Base-by-base conservation (phyloP, 2,329 filamentous ascomycete genomes). In the Hypoxylon sp. region DNA sequence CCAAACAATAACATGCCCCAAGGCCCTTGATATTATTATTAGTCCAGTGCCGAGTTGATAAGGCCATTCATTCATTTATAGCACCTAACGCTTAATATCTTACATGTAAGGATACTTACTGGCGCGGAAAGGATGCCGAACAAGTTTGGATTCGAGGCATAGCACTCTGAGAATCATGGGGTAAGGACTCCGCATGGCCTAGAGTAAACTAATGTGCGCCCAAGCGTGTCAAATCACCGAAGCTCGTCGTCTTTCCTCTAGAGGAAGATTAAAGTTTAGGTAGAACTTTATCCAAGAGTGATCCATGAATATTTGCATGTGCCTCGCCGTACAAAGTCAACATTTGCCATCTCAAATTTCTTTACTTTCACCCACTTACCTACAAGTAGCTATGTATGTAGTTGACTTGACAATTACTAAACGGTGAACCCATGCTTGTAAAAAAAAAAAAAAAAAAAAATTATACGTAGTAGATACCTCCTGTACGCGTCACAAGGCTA, bases 11-110 rank as follows among this genome's bases (percentile, higher is more conserved):
- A 19, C 53, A n/a, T 15, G n/a, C 17, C 49, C n/a, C n/a, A n/a
- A n/a, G n/a, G n/a, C n/a, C 59, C 34, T 17, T 62, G 56, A 63
- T 67, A 69, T 65, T 58, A 58, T 58, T 24, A 19, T 47, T 15
- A 20, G 39, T 11, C 34, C 13, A n/a, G 43, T 28, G 44, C 32
- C 50, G 57, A 67, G 56, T 59, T 58, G 19, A 37, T 32, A 30
- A 44, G 11, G 46, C 20, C 51, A 32, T 34, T 19, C 24, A 28
- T 13, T 34, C 4, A 34, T 4, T 19, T 19, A 17, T n/a, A n/a
- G n/a, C n/a, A n/a, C n/a, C n/a, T n/a, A n/a, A n/a, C 6, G 43
- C 24, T n/a, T 47, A 47, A 28, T 28, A 6, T 6, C 8, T 15
- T 47, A 15, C n/a, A 28, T 48, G 26, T 22, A 22, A 20, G 17